A percentile compares a stretch with the other conserved stretches of the same genome.
phyloP scores from a whole-genome alignment of 306 rosid species.

The Quercus alba region DNA sequence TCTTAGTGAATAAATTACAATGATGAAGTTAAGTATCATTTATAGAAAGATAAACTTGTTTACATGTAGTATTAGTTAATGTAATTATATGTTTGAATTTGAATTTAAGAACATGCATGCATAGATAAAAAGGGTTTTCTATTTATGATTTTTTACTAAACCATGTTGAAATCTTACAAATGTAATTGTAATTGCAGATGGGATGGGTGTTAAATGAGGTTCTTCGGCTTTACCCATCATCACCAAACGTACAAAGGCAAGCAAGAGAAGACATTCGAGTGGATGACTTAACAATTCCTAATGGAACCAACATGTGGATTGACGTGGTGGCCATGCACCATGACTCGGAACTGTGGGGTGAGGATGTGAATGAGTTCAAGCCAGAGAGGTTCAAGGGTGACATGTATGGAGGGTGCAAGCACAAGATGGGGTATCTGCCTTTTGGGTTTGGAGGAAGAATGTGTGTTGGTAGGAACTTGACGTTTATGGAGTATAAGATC shows the following conservation, averaged over 20 bases:
- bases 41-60: too few relatives aligned
- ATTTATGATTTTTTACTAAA: not conserved
- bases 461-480: conserved; percentile 82
- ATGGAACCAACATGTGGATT: conserved; percentile 87
- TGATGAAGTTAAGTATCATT: too few relatives aligned
- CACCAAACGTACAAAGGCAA: conserved; percentile 90
- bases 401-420: conserved; percentile 63
- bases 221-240: conserved; percentile 72
- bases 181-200: conserved; percentile 49
- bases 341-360: conserved; percentile 64
- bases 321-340: conserved; percentile 85
- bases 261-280: conserved; percentile 61
- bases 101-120: too few relatives aligned
- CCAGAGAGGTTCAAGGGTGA: conserved; percentile 69
- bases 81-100: too few relatives aligned
- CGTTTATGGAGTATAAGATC: conserved; percentile 73
- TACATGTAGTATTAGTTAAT: too few relatives aligned
- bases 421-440: conserved; percentile 86
- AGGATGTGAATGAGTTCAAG: conserved; percentile 63
- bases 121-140: not conserved
- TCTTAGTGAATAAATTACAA: too few relatives aligned
- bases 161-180: not conserved
- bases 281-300: conserved; percentile 50
- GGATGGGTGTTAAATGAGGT: conserved; percentile 90
- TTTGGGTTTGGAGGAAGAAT: conserved; percentile 91